These are phyloP conservation scores for Skeletonema potamos DNA, from an alignment of 108 stramenopile genomes.

Conservation along the genomic window DNA sequence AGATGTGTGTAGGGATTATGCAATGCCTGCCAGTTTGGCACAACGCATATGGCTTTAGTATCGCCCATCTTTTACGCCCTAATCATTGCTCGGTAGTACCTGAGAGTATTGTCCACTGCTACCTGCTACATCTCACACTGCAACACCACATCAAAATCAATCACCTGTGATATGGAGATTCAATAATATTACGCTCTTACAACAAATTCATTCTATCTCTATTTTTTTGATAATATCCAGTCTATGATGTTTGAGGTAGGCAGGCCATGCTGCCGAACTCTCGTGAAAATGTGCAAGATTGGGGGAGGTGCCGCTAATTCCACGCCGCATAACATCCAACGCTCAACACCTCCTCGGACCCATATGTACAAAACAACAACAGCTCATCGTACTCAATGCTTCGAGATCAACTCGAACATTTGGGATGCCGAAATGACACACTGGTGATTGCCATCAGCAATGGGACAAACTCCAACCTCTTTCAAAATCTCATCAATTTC, in stretches of 20 bases:
- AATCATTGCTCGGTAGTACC: neutral
- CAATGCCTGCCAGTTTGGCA: too few relatives aligned
- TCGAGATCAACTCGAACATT: conserved; percentile 19
- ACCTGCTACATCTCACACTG: neutral
- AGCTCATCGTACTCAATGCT: neutral
- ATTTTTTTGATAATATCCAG: too few relatives aligned
- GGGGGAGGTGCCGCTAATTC: neutral
- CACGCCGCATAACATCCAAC: neutral
- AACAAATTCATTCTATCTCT: neutral
- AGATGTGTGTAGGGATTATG: too few relatives aligned
- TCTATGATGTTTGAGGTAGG: neutral
- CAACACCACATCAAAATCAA: neutral
- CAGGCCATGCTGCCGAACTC: neutral
- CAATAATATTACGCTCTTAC: neutral
- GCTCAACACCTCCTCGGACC: neutral
- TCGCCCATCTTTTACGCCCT: too few relatives aligned
- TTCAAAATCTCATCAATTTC: conserved; percentile 53
- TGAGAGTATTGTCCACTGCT: neutral
- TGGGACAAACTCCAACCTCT: conserved; percentile 36
- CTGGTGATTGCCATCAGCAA: neutral
- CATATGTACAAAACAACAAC: neutral
- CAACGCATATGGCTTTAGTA: too few relatives aligned
- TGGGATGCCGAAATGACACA: conserved; percentile 24
- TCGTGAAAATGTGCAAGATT: neutral
- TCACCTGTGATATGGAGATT: neutral